Percentiles rank a stretch among this genome's conserved stretches.
phyloP scores from a whole-genome alignment of 805 yeast species.

The Metschnikowia hibisci region DNA sequence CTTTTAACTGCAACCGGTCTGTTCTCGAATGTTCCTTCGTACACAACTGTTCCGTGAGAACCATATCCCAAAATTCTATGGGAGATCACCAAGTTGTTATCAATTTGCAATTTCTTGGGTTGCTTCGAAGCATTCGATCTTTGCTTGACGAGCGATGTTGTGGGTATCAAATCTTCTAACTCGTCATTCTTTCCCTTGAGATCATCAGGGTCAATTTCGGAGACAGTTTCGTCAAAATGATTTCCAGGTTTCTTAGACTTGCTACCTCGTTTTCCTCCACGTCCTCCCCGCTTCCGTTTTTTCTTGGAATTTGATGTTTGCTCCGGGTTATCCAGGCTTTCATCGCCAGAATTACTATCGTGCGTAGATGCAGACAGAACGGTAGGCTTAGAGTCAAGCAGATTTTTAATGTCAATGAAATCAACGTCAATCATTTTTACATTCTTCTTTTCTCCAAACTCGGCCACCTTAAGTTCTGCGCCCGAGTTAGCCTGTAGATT shows the following conservation, averaged over 20 bases:
- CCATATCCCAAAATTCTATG: conserved; percentile 88
- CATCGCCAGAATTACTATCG: conserved; percentile 1
- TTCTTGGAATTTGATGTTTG: conserved; percentile 32
- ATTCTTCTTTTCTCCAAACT: neutral
- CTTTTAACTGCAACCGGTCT: conserved; percentile 95
- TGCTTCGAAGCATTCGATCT: conserved; percentile 11
- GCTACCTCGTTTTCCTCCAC: conserved; percentile 70
- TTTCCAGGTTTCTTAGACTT: conserved; percentile 24
- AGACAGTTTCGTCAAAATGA: conserved; percentile 27
- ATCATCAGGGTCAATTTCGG: conserved; percentile 9
- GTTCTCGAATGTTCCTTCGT: conserved; percentile 82
- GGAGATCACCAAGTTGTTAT: conserved; percentile 58
- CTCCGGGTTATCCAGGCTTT: conserved; percentile 10
- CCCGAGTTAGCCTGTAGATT: neutral
- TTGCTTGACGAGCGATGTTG: conserved; percentile 29
- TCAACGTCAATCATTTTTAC: neutral
- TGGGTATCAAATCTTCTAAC: conserved; percentile 14
- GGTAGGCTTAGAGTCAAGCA: neutral
- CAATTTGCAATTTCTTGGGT: conserved; percentile 35
- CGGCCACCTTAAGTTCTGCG: neutral
- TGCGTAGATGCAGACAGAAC: neutral
- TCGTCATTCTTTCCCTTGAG: neutral
- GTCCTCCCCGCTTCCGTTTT: conserved; percentile 75
- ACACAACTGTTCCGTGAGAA: conserved; percentile 94
- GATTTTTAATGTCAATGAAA: neutral